Base-by-base conservation (phyloP, 1,284 basidiomycete species). In the Fomitopsis palustris region DNA sequence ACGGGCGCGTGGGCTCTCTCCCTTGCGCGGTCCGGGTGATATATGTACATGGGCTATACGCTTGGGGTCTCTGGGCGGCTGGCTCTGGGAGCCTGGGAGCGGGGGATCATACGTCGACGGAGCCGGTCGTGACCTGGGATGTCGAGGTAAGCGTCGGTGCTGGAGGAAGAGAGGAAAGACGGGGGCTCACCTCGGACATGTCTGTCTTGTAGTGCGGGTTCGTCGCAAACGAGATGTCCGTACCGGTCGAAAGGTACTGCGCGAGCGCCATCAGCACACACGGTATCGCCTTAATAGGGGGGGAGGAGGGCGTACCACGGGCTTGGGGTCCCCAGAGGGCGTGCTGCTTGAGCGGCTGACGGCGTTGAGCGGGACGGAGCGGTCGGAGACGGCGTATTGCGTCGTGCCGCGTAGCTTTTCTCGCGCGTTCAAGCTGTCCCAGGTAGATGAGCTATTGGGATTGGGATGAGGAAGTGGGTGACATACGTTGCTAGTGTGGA, bases 401-500 rank as follows among this genome's bases (percentile, higher is more conserved):
- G 42, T 43, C 21, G 42, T 25, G 19, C 42, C 42, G 42, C 55
- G 55, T 16, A 57, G 55, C 23, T 52, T 57, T 25, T 57, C 55
- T 8, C 55, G 43, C 47, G 55, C 55, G 19, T 57, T 57, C 4
- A 57, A 47, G n/a, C 55, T 57, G 55, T 7, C 7, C 14, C 19
- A 1, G 29, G 27, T n/a, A n/a, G 27, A n/a, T 23, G 31, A 25
- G 16, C n/a, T 17, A 19, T 12, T 39, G 17, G 19, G 14, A 23
- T 16, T 1, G 25, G n/a, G 35, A 21, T 4, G 21, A 16, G 1
- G 16, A 37, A 2, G 7, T 25, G 16, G 49, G 42, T 12, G 43
- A 37, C 56, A 17, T 25, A 58, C 56, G 56, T 53, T 23, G 56
- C 56, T 9, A 58, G 42, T 16, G 56, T 54, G 8, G 56, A 58